These are phyloP conservation scores for Psilocybe tampanensis DNA, from an alignment of 768 basidiomycete genomes.

Conservation along the genomic window DNA sequence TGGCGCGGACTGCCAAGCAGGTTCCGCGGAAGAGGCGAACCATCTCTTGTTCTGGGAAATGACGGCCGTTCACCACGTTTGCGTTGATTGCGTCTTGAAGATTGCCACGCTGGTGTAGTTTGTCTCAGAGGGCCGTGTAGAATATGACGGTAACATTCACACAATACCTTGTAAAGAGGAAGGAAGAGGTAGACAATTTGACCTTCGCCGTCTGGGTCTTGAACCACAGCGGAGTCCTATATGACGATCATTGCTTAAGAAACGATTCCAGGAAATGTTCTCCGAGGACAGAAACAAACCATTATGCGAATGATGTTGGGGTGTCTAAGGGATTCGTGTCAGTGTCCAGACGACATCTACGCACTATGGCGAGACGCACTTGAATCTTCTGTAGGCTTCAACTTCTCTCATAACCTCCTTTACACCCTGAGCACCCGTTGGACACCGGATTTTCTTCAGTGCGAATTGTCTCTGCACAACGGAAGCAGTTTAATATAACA, in stretches of 20 bases:
- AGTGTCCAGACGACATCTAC: not conserved
- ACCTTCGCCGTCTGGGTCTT: slow-evolving; percentile 91
- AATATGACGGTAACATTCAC: not conserved
- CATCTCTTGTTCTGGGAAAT: slow-evolving; percentile 88
- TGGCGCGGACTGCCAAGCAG: slow-evolving; percentile 90
- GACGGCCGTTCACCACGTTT: slow-evolving; percentile 78
- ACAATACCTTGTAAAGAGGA: slow-evolving; percentile 82
- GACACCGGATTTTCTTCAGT: slow-evolving; percentile 95
- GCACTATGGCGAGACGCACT: slow-evolving; percentile 49
- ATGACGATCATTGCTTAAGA: not conserved
- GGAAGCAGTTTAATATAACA: not conserved
- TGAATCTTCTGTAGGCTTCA: slow-evolving; percentile 94
- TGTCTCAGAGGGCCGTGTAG: not conserved
- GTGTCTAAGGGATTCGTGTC: slow-evolving; percentile 54
- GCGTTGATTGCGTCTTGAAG: slow-evolving; percentile 93
- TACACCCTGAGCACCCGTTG: slow-evolving; percentile 84
- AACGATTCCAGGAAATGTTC: not conserved
- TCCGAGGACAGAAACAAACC: slow-evolving; percentile 38
- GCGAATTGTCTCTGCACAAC: slow-evolving; percentile 80
- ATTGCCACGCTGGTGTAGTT: slow-evolving; percentile 70
- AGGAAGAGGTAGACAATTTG: slow-evolving; percentile 97
- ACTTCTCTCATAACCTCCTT: slow-evolving; percentile 89
- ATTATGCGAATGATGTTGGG: slow-evolving; percentile 96
- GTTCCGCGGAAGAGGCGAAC: slow-evolving; percentile 91
- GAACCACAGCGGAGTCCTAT: slow-evolving; percentile 92